A percentile compares a stretch with the other conserved stretches of the same genome.
Conservation (phyloP, 306 rosid genomes). For the Malus orientalis region DNA sequence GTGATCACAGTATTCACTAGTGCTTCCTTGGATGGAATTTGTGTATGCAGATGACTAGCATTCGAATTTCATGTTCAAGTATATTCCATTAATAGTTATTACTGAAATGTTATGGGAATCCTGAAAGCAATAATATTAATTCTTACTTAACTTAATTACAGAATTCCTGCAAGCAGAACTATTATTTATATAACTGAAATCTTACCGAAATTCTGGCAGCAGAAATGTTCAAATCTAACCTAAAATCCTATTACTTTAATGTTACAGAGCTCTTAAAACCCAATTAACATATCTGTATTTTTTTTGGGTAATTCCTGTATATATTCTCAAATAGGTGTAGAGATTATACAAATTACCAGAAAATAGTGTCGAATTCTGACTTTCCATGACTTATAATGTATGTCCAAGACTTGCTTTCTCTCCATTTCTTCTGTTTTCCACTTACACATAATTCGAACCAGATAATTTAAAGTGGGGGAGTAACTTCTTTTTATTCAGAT, state of each 20-base stretch:
- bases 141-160: not conserved
- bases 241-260: not conserved
- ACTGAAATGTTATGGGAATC: not conserved
- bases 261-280: not conserved
- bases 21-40: not conserved
- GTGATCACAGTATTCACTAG: not conserved
- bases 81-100: not conserved
- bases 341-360: not conserved
- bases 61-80: not conserved
- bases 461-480: not conserved
- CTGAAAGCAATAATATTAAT: not conserved
- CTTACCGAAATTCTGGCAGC: not conserved
- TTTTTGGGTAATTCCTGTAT: not conserved
- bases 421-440: not conserved
- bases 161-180: not conserved
- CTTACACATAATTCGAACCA: not conserved
- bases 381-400: not conserved
- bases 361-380: slow-evolving; percentile 3
- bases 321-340: not conserved
- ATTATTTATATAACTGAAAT: not conserved
- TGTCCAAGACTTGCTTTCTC: not conserved
- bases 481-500: not conserved
- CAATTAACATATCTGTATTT: not conserved
- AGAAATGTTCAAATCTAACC: not conserved
- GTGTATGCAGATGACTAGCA: not conserved